phyloP scores from a whole-genome alignment of 106 monocot genomes.

The Allium cepa region DNA sequence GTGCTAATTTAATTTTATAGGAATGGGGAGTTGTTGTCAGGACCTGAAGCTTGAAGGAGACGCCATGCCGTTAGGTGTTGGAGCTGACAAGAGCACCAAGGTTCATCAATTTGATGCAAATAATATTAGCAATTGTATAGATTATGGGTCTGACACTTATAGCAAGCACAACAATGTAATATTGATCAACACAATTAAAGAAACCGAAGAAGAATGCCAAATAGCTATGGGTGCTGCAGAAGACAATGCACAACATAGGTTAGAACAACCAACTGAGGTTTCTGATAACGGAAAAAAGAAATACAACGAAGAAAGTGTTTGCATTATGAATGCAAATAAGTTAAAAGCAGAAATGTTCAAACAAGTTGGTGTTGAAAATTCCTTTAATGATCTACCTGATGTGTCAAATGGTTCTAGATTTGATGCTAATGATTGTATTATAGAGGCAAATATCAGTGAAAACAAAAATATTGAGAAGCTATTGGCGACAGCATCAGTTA shows the following conservation, averaged over 20 bases:
- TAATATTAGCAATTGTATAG: background rate
- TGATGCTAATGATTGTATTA: background rate
- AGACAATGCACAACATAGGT: background rate
- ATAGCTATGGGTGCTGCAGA: background rate
- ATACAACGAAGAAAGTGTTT: too few relatives aligned
- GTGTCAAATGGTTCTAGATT: background rate
- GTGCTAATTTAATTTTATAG: background rate
- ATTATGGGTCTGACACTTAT: background rate
- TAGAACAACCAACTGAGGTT: background rate
- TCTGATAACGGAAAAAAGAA: background rate
- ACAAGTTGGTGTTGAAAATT: background rate
- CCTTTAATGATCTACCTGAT: background rate
- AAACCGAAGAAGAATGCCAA: background rate
- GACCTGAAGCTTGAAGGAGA: constrained; percentile 12
- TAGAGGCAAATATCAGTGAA: too few relatives aligned
- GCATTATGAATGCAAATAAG: background rate
- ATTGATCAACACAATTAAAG: background rate
- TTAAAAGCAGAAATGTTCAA: background rate
- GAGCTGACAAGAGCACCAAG: background rate
- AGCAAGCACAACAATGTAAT: background rate
- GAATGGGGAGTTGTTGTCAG: constrained; percentile 10
- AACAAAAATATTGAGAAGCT: background rate
- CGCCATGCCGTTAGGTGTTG: background rate
- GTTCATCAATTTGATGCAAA: background rate
- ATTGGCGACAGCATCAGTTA: background rate